Base-by-base conservation (phyloP, 1,139 yeast species). In the Protomyces inouyei region DNA sequence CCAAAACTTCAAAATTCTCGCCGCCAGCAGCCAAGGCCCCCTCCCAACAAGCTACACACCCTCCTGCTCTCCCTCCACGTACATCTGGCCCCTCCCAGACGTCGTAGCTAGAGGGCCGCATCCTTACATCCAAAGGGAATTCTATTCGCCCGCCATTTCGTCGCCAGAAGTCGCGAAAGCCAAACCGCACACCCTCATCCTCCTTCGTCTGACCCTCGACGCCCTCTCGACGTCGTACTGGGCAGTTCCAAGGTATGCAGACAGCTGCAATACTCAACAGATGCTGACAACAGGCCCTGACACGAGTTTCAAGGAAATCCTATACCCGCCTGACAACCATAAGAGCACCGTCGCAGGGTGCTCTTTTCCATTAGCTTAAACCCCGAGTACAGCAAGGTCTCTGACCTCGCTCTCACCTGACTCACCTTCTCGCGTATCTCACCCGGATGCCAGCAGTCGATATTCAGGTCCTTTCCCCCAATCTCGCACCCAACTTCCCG, bases 151-250 rank as follows among this genome's bases (percentile, higher is more conserved):
- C 48, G 48, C 48, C 48, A 43, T 43, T 43, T 43, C 48, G 48
- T 18, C 48, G 48, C 48, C 23, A 10, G 23, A n/a, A 43, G 48
- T 12, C 21, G 48, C 23, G 12, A n/a, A 43, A 18, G 23, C 18
- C 48, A 43, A n/a, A 10, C 48, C 48, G 21, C 48, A n/a, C 48
- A 43, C 48, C 48, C 48, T 10, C 48, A 16, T 43, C 48, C 48
- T 43, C 48, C 48, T 43, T 43, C 48, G 48, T 43, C 48, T 43
- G 48, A 43, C 48, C 48, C 48, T 43, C 48, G 48, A 43, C 48
- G 48, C 23, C 48, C 48, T 43, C 25, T 43, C 48, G 48, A 43
- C 48, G 48, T 43, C 48, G 48, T 43, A 43, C 48, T 43, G 48
- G 48, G 48, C 48, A 43, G 48, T 43, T 18, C 48, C 48, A 18